Evolutionary conservation across 768 basidiomycete species (phyloP), one percentile per base, ranked within the genome.

Genomic region (Agaricus sinodeliciosus): DNA sequence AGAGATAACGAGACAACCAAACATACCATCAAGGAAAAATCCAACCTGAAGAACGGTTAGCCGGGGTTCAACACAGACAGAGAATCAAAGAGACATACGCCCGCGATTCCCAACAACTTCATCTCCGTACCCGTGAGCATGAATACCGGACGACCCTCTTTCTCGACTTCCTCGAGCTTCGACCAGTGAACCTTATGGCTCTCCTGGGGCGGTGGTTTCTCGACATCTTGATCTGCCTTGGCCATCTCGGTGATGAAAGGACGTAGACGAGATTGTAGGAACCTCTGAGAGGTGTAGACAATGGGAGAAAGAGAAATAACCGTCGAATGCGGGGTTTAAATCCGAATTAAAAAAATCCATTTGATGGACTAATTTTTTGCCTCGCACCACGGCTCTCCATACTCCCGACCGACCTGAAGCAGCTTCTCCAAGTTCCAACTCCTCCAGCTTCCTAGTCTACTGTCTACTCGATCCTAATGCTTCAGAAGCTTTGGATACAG

Each of bases 1-100:
- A n/a, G n/a, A 43, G 34, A 49, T 16, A 15, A 12, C 11, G 34
- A 2, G 37, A 8, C 9, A 31, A 15, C 47, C 15, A 11, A 26
- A 16, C 22, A 63, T 54, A 83, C 83, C 84, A 63, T 86, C 84
- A 31, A 86, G 69, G 70, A 86, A 85, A 65, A 85, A 85, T 6
- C 84, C 84, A 47, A 84, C 78, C 82, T 83, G 2, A 1, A 16
- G 26, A 9, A 43, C 37, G 19, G 31, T 15, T 13, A 11, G 16
- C 40, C 50, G 35, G 57, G 28, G n/a, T 4, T 28, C 19, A 1
- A 12, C 46, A 7, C 48, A 27, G 34, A 41, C 7, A 16, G n/a
- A 39, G 12, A 19, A 13, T 25, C 9, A 9, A 26, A 25, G 28
- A 15, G 43, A 68, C 78, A 57, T 54, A 83, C 81, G 7, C 82